A percentile compares a stretch with the other conserved stretches of the same genome.
Evolutionary conservation across 768 basidiomycete species (phyloP).

Genomic region (Suillus variegatus): DNA sequence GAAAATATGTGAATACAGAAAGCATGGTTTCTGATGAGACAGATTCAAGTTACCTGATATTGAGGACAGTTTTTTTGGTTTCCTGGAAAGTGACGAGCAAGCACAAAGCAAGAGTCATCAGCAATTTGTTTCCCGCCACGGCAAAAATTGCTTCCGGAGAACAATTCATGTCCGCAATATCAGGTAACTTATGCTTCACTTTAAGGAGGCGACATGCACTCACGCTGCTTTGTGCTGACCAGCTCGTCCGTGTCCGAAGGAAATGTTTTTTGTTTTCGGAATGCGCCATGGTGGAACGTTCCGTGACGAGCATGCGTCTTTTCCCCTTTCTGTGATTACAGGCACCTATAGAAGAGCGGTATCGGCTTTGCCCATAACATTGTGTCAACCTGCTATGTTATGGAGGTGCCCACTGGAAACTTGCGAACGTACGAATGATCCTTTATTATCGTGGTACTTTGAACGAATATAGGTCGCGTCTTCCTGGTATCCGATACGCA

Average conservation of each 20-base stretch:
- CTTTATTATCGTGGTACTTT: constrained; percentile 9
- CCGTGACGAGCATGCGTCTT: constrained; percentile 7
- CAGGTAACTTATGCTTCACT: no score
- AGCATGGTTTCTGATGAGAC: neutral
- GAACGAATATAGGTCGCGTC: constrained; percentile 1
- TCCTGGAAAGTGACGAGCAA: no score
- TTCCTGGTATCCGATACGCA: neutral
- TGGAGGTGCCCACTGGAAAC: constrained; percentile 18
- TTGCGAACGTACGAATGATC: constrained; percentile 11
- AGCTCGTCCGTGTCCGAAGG: no score
- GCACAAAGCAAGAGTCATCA: no score
- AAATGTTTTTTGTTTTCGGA: no score
- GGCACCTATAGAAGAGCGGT: neutral
- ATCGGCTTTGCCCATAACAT: constrained; percentile 2
- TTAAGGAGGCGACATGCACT: no score
- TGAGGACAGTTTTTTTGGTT: neutral
- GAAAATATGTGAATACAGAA: neutral
- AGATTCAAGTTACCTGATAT: neutral
- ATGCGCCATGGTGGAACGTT: constrained; percentile 10
- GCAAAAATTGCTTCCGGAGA: no score
- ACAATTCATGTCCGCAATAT: no score
- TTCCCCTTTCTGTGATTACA: constrained; percentile 13
- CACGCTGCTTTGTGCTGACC: no score
- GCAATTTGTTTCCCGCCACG: no score
- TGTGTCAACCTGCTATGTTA: constrained; percentile 3